phyloP scores from a whole-genome alignment of 2,329 filamentous ascomycete genomes.

The Diaporthe amygdali region DNA sequence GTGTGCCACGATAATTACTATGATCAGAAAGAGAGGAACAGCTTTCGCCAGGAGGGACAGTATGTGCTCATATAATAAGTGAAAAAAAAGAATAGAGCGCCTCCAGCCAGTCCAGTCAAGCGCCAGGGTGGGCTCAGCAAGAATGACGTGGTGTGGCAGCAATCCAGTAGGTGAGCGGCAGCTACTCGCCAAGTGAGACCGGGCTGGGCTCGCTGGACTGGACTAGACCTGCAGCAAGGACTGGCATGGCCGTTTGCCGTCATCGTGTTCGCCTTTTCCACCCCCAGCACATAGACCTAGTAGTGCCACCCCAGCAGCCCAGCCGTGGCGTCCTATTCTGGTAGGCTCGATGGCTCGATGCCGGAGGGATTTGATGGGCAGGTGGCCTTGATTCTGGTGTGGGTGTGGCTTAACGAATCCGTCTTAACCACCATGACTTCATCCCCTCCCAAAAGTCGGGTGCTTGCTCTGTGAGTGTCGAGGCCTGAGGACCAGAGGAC shows the following conservation, averaged over 20 bases:
- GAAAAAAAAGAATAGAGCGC: neutral
- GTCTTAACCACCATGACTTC: conserved; percentile 13
- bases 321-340: too few relatives aligned
- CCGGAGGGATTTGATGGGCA: too few relatives aligned
- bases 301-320: neutral
- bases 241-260: neutral
- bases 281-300: too few relatives aligned
- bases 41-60: neutral
- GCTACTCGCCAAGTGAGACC: neutral
- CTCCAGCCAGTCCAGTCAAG: neutral
- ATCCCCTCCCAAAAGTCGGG: neutral
- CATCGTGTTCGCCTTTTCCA: neutral
- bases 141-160: conserved; percentile 15
- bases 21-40: neutral
- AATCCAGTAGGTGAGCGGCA: neutral
- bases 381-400: neutral
- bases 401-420: neutral
- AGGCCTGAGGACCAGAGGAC: neutral
- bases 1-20: neutral
- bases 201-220: neutral
- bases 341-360: neutral
- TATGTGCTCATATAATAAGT: neutral
- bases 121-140: conserved; percentile 14
- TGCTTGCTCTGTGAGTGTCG: neutral
- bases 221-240: too few relatives aligned